Conservation (phyloP, 352 stramenopile species). For the Pythium utonaiense region DNA sequence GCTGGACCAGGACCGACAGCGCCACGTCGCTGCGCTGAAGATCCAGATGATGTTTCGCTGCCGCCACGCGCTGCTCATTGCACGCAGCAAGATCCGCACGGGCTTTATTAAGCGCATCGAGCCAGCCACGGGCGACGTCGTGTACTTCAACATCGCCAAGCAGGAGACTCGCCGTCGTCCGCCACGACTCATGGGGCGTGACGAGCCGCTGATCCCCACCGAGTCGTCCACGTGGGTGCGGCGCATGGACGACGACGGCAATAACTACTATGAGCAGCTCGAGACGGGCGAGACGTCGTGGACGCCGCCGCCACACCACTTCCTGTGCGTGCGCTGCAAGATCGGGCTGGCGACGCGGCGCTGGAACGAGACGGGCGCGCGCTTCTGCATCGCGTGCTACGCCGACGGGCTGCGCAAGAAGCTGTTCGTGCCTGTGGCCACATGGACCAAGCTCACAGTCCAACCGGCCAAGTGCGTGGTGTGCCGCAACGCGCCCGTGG, state of each 20-base stretch:
- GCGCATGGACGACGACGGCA: conserved; percentile 39
- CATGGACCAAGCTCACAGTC: conserved; percentile 62
- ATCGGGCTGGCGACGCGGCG: conserved; percentile 54
- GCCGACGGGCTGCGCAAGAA: conserved; percentile 24
- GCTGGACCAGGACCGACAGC: conserved; percentile 28
- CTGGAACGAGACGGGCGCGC: conserved; percentile 36
- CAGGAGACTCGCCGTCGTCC: conserved; percentile 36
- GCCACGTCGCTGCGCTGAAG: conserved; percentile 37
- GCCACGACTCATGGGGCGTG: conserved; percentile 44
- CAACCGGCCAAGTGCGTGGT: conserved; percentile 53
- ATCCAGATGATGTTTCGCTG: conserved; percentile 69
- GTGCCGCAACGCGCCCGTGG: conserved; percentile 42
- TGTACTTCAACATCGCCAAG: conserved; percentile 61
- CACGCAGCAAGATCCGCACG: conserved; percentile 46
- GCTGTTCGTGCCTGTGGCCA: conserved; percentile 10
- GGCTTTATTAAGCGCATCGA: conserved; percentile 63
- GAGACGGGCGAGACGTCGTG: conserved; percentile 39
- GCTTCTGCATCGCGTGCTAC: conserved; percentile 66
- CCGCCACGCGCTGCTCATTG: conserved; percentile 38
- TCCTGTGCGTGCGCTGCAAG: conserved; percentile 51
- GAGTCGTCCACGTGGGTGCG: conserved; percentile 68
- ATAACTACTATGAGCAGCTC: conserved; percentile 47
- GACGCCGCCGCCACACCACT: conserved; percentile 47
- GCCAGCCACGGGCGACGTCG: conserved; percentile 36
- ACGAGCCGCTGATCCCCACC: conserved; percentile 44